Percentiles rank a stretch among this genome's conserved stretches.
phyloP scores from a whole-genome alignment of 352 stramenopile genomes.

The Pythium monospermum region DNA sequence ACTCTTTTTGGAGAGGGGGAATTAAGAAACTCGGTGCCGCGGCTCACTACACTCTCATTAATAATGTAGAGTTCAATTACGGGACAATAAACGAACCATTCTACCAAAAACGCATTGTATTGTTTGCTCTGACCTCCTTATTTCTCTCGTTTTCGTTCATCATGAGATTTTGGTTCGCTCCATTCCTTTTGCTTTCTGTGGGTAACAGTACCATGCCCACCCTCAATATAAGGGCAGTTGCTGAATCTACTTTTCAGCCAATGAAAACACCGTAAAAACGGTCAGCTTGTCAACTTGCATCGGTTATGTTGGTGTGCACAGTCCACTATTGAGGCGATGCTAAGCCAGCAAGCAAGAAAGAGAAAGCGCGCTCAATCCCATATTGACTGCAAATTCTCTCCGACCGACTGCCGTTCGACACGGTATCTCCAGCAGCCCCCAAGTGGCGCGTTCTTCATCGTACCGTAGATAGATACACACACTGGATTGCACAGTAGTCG shows the following conservation, averaged over 20 bases:
- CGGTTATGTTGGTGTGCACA: slow-evolving; percentile 11
- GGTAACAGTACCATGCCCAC: neutral
- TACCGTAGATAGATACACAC: too few species aligned
- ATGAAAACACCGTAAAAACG: slow-evolving; percentile 4
- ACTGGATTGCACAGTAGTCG: too few species aligned
- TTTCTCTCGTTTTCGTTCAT: too few species aligned
- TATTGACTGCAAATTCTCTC: too few species aligned
- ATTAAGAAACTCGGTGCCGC: neutral
- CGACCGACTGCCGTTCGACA: too few species aligned
- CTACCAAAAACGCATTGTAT: slow-evolving; percentile 10
- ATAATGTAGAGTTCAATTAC: slow-evolving; percentile 29
- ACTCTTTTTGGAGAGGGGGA: neutral
- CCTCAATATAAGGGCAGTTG: neutral
- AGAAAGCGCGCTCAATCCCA: too few species aligned
- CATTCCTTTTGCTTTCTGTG: too few species aligned
- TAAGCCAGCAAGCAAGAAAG: too few species aligned
- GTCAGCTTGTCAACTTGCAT: slow-evolving; percentile 9
- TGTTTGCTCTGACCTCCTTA: too few species aligned
- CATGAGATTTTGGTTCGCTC: too few species aligned
- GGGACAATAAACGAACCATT: slow-evolving; percentile 32
- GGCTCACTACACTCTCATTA: slow-evolving; percentile 10
- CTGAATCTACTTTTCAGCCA: slow-evolving; percentile 12
- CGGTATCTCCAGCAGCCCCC: too few species aligned
- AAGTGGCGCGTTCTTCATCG: too few species aligned
- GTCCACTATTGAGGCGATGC: slow-evolving; percentile 13